Evolutionary conservation across 1,139 yeast species (phyloP), one percentile per base, ranked within the genome.

Genomic region (Candida sp.): DNA sequence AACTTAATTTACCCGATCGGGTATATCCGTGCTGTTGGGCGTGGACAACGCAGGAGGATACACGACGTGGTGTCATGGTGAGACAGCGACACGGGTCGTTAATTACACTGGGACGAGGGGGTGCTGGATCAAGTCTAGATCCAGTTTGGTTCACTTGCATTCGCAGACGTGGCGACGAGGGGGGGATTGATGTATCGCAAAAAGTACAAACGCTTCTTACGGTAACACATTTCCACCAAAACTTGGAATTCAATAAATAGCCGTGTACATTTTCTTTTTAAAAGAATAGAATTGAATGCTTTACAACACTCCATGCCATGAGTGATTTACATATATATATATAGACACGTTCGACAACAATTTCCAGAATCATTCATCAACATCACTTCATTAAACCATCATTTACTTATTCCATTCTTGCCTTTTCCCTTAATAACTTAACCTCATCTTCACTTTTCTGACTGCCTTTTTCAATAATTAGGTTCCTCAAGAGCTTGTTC

Each of bases 401-500:
- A 7, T 6, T 33, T 35, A 7, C n/a, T 33, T 35, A 52, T 26
- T 48, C 49, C 23, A 48, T 26, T 53, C 57, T 63, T 5, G 76
- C 77, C 47, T 64, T 62, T 55, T 76, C 77, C 49, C 70, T 70
- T 46, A 77, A 67, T 49, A 65, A 53, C 51, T 63, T 65, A 50
- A 77, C 63, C 57, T 77, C 81, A 50, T 77, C 66, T 39, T 76
- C 80, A 27, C 73, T 66, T 56, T 74, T 72, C 48, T 75, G 76
- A 50, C 71, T 69, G 2, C 81, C 80, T 42, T 58, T 58, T 47
- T 57, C 60, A 43, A 56, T 52, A 27, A 91, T 92, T 56, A 91
- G 75, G 63, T 86, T 87, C 64, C 88, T 81, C 55, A 91, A 87
- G 67, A 67, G 70, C 63, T 74, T 72, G 59, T 83, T 83, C 58